Percentiles rank a stretch among this genome's conserved stretches.
Evolutionary conservation across 2,329 filamentous ascomycete species (phyloP).

Genomic region (Ophiognomonia clavigignenti-juglandacearum): DNA sequence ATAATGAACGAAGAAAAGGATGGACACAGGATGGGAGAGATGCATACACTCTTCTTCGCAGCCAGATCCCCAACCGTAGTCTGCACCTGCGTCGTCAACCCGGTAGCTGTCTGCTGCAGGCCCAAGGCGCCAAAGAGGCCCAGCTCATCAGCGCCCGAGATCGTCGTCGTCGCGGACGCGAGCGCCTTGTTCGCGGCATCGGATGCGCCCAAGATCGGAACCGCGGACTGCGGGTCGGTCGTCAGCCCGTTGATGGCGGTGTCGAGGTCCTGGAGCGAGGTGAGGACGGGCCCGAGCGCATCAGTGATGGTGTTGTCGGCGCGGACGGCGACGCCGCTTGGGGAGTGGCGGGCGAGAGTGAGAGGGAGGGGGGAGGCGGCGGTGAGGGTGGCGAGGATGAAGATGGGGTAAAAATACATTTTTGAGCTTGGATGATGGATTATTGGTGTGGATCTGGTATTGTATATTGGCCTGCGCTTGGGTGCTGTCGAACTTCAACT

Average conservation of each 20-base stretch:
- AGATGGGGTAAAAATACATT: constrained; percentile 2
- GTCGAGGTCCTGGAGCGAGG: constrained; percentile 9
- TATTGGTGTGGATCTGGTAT: no score
- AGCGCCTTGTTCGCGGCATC: constrained; percentile 2
- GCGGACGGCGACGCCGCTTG: no score
- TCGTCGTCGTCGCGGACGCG: constrained; percentile 5
- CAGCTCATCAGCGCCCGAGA: constrained; percentile 3
- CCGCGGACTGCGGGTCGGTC: constrained; percentile 4
- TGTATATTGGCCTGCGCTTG: no score
- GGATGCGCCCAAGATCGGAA: constrained; percentile 7
- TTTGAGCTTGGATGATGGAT: not conserved
- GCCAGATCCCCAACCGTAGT: constrained; percentile 9
- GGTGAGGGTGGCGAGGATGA: not conserved
- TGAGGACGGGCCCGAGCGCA: constrained; percentile 7
- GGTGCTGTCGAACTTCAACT: no score
- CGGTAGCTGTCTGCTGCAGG: constrained; percentile 9
- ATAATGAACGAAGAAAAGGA: no score
- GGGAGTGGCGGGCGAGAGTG: not conserved
- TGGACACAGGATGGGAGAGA: no score
- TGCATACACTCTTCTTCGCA: constrained; percentile 10
- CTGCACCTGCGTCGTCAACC: constrained; percentile 8
- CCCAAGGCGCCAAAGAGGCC: constrained; percentile 23
- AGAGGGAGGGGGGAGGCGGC: constrained; percentile 1
- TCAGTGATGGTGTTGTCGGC: constrained; percentile 6
- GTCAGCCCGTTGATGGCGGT: constrained; percentile 9